Evolutionary conservation across 148 eudicot species (phyloP), one percentile per base, ranked within the genome.

Genomic region (Nepenthes gracilis): DNA sequence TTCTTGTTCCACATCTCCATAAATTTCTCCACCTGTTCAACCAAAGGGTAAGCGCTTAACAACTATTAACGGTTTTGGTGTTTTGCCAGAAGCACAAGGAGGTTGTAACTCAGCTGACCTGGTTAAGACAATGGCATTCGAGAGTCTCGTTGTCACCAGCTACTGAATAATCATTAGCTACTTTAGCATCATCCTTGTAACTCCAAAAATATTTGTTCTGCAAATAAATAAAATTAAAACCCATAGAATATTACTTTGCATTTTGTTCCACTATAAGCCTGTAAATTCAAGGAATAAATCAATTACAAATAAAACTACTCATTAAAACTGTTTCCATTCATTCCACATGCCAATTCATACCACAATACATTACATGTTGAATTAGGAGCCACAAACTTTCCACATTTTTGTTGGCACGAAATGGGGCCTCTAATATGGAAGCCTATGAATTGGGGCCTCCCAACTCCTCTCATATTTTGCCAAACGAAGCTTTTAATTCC

Each of bases 1-100:
- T 84, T 69, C 34, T 62, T 76, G 77, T 84, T 93, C 95, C 94
- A 86, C 33, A 72, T 49, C 35, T 79, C 83, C 91, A 88, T 88
- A 43, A 84, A 10, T 36, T 64, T 76, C 72, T 86, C 91, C 58
- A 84, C 91, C 98, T 93, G 57, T 47, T 23, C 23, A 65, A 68
- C 36, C 59, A 12, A 61, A 13, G 35, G 23, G 48, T 45, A 47
- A 54, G 59, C 14, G 37, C 32, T 10, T 11, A 37, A n/a, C 33
- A 3, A n/a, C 33, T 59, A 14, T 2, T 55, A 2, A 23, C 23
- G 0, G 23, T 23, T 23, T 23, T 23, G 23, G 23, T 23, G 36
- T 5, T 10, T 55, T 11, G 12, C 10, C 36, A 55, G 15, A 11
- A 55, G 37, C 6, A 59, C 12, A 50, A 65, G n/a, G 47, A 15